Percentiles rank a stretch among this genome's conserved stretches.
These are phyloP conservation scores for Westerdykella sp. DNA, from an alignment of 2,329 filamentous ascomycete species.

Conservation along the genomic window DNA sequence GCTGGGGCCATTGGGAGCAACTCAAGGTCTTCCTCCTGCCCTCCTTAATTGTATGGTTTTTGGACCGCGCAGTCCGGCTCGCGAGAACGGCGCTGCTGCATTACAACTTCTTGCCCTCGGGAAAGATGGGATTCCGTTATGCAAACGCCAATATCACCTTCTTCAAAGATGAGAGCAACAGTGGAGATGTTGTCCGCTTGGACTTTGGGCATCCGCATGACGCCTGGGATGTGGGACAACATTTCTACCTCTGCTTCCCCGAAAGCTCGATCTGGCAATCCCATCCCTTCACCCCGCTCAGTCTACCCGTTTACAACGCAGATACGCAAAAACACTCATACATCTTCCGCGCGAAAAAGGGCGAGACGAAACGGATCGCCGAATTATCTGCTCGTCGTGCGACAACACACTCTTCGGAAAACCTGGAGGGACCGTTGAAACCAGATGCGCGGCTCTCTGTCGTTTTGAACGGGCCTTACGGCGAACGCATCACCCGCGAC, in stretches of 20 bases:
- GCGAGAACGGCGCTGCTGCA: constrained; percentile 57
- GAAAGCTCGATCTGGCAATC: constrained; percentile 64
- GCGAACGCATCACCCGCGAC: constrained; percentile 21
- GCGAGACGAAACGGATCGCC: constrained; percentile 31
- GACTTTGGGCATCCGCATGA: constrained; percentile 59
- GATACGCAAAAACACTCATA: constrained; percentile 27
- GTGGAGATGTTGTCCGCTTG: constrained; percentile 51
- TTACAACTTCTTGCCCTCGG: constrained; percentile 32
- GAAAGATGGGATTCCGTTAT: constrained; percentile 27
- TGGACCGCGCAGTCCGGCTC: constrained; percentile 57
- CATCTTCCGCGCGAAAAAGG: constrained; percentile 31
- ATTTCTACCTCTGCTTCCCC: constrained; percentile 65
- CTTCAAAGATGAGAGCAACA: constrained; percentile 38
- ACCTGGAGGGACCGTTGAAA: constrained; percentile 1
- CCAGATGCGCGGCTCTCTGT: constrained; percentile 24
- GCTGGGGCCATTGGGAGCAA: constrained; percentile 67
- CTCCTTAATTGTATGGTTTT: constrained; percentile 56
- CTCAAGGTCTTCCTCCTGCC: constrained; percentile 43
- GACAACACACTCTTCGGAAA: constrained; percentile 15
- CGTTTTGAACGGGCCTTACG: constrained; percentile 32
- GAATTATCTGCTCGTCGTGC: constrained; percentile 23
- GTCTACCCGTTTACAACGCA: constrained; percentile 18
- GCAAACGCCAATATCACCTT: constrained; percentile 23
- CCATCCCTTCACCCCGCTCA: constrained; percentile 55
- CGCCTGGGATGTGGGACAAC: constrained; percentile 61